Percentiles rank a stretch among this genome's conserved stretches.
Conservation (phyloP, 208 protist genomes). For the Leishmania lainsoni region DNA sequence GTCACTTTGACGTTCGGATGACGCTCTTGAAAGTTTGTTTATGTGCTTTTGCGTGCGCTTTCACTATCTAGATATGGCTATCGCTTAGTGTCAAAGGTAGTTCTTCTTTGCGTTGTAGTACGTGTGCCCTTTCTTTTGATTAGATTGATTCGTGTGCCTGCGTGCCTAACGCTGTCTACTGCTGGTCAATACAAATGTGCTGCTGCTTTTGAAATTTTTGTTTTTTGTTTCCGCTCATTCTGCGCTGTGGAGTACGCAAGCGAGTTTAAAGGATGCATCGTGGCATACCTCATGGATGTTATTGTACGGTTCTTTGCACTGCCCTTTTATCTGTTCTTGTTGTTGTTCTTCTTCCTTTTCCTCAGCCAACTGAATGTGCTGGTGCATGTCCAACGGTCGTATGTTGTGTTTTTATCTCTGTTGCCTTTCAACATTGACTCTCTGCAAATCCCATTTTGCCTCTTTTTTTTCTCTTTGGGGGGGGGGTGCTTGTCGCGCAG, state of each 20-base stretch:
- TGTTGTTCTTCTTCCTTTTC: too few species aligned
- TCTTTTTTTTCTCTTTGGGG: neutral
- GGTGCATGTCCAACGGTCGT: too few species aligned
- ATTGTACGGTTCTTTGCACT: too few species aligned
- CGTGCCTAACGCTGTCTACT: neutral
- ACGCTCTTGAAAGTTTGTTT: neutral
- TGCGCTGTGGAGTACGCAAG: neutral
- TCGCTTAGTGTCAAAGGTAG: neutral
- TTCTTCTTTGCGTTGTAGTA: neutral
- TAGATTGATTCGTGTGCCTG: neutral
- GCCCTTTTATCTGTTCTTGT: too few species aligned
- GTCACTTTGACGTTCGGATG: neutral
- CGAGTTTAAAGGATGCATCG: neutral
- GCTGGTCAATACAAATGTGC: neutral
- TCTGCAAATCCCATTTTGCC: neutral
- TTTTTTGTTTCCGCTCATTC: neutral
- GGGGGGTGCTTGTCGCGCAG: neutral
- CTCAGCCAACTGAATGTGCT: too few species aligned
- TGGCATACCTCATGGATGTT: neutral
- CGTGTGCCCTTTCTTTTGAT: neutral
- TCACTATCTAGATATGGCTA: neutral
- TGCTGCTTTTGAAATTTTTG: neutral
- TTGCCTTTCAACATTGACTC: neutral
- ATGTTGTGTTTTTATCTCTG: too few species aligned
- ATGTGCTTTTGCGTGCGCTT: neutral